phyloP scores from a whole-genome alignment of 176 grass and related monocot genomes.

The Phragmites australis region DNA sequence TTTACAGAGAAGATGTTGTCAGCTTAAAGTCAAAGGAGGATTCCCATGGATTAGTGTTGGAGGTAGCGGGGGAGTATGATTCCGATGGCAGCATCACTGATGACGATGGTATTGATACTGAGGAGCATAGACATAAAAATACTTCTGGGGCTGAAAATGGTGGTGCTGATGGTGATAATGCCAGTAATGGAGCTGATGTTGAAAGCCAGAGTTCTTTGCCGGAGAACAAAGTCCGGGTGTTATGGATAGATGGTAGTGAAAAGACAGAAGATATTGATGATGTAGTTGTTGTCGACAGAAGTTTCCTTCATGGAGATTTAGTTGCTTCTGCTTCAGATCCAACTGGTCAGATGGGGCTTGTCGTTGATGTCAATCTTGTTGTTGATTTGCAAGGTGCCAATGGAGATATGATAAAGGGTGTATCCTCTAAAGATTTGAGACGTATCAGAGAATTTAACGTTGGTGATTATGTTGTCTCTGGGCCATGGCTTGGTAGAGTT shows the following conservation, averaged over 20 bases:
- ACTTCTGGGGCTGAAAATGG: constrained; percentile 32
- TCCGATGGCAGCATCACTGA: constrained; percentile 79
- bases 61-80: constrained; percentile 86
- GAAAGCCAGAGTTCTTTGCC: constrained; percentile 62
- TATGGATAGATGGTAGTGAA: constrained; percentile 65
- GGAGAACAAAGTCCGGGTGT: constrained; percentile 71
- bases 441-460: constrained; percentile 81
- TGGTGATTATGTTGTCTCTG: constrained; percentile 83
- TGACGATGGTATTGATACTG: constrained; percentile 61
- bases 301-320: constrained; percentile 81
- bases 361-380: constrained; percentile 61
- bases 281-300: constrained; percentile 66
- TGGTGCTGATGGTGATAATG: constrained; percentile 48
- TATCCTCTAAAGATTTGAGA: constrained; percentile 72
- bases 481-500: constrained; percentile 83
- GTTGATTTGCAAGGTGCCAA: constrained; percentile 68
- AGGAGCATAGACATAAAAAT: constrained; percentile 49
- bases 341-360: constrained; percentile 83
- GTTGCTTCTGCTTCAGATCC: constrained; percentile 76
- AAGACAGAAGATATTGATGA: constrained; percentile 65
- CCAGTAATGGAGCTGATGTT: constrained; percentile 40
- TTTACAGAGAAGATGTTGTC: constrained; percentile 90
- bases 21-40: constrained; percentile 51
- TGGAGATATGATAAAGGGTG: constrained; percentile 56
- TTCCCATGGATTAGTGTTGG: constrained; percentile 70